These are phyloP conservation scores for Elsinoe fawcettii DNA, from an alignment of 2,329 filamentous ascomycete genomes.

Conservation along the genomic window DNA sequence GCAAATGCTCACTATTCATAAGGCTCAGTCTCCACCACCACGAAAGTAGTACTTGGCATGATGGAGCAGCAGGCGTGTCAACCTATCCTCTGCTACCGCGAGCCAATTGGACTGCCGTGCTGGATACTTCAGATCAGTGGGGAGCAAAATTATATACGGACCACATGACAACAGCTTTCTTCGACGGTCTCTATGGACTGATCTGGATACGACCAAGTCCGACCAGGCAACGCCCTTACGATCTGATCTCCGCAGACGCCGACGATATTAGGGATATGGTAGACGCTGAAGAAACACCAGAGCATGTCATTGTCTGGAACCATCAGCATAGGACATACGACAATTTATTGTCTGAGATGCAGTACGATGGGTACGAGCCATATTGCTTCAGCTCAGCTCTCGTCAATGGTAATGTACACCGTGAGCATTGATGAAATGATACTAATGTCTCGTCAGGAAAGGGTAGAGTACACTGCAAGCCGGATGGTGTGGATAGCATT, in stretches of 20 bases:
- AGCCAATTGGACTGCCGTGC: slow-evolving; percentile 19
- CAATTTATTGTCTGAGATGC: slow-evolving; percentile 19
- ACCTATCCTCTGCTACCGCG: slow-evolving; percentile 20
- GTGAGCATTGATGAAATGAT: background rate
- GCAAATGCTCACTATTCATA: background rate
- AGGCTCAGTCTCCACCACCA: slow-evolving; percentile 11
- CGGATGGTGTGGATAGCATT: slow-evolving; percentile 15
- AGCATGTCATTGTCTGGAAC: slow-evolving; percentile 19
- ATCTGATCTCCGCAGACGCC: slow-evolving; percentile 17
- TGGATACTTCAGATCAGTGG: slow-evolving; percentile 21
- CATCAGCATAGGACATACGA: slow-evolving; percentile 20
- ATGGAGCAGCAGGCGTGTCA: slow-evolving; percentile 19
- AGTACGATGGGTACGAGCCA: slow-evolving; percentile 20
- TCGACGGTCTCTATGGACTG: slow-evolving; percentile 20
- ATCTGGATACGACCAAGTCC: slow-evolving; percentile 21
- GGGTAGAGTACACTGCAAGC: slow-evolving; percentile 20
- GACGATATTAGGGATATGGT: slow-evolving; percentile 20
- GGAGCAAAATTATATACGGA: slow-evolving; percentile 21
- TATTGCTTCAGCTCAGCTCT: slow-evolving; percentile 20
- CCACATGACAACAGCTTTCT: slow-evolving; percentile 19
- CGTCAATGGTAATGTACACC: slow-evolving; percentile 16
- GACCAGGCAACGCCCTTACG: slow-evolving; percentile 18
- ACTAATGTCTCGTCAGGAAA: slow-evolving; percentile 1
- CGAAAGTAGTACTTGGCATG: slow-evolving; percentile 19
- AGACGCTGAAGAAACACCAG: slow-evolving; percentile 19